Conservation (phyloP, 1,284 basidiomycete genomes). For the Sporisorium iseilematis-ciliati region DNA sequence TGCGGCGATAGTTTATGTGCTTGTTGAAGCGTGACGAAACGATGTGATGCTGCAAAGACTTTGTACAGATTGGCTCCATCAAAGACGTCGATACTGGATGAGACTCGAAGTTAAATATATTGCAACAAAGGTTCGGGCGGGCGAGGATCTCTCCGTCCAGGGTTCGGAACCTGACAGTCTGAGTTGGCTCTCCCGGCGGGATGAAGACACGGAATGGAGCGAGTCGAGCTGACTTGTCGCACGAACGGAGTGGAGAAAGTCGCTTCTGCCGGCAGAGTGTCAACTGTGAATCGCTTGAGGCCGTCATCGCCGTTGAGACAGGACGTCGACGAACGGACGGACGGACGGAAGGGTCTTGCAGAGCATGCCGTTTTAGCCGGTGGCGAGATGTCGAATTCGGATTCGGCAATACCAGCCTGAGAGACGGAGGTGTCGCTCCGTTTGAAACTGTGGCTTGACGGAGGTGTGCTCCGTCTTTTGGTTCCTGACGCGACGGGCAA, state of each 20-base stretch:
- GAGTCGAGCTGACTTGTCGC: too few relatives aligned
- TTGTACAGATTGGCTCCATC: not conserved
- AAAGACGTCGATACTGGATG: not conserved
- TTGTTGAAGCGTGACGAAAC: not conserved
- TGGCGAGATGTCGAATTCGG: not conserved
- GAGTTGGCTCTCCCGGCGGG: too few relatives aligned
- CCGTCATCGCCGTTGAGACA: too few relatives aligned
- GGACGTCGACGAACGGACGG: not conserved
- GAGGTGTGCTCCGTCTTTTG: not conserved
- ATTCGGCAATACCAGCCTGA: not conserved
- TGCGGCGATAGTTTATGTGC: too few relatives aligned
- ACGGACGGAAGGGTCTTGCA: not conserved
- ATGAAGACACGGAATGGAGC: too few relatives aligned
- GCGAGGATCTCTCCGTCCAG: too few relatives aligned
- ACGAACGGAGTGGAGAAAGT: too few relatives aligned
- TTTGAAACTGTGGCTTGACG: not conserved
- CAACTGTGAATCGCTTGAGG: too few relatives aligned
- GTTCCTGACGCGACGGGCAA: slow-evolving; percentile 2
- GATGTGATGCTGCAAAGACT: not conserved
- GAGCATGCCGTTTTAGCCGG: too few relatives aligned
- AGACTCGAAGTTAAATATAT: not conserved
- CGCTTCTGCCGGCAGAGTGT: too few relatives aligned
- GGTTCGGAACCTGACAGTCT: too few relatives aligned
- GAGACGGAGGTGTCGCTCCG: not conserved
- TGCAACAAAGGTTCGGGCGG: not conserved